Evolutionary conservation across 2,329 filamentous ascomycete genomes (phyloP), one percentile per base, ranked within the genome.

Genomic region (Paecilomyces sp.): DNA sequence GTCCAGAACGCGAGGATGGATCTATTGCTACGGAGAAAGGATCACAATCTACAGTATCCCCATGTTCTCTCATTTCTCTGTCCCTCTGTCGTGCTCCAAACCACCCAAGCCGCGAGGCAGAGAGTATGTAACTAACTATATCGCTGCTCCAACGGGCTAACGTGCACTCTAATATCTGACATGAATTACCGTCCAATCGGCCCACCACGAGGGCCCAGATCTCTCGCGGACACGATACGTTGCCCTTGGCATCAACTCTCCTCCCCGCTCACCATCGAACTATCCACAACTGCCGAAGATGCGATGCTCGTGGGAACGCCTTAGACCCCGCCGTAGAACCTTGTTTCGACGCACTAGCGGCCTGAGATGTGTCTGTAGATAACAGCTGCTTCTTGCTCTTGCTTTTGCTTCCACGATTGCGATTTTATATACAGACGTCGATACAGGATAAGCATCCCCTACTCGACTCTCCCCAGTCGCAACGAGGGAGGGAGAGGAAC

Each of bases 141-240:
- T 18, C 50, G 50, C 47, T 52, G 33, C 50, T 28, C 47, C n/a
- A 11, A 30, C 28, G 22, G 28, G 22, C 51, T 18, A 13, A 22
- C 51, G 25, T 4, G 25, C 18, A 22, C 51, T 11, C 9, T 11
- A 8, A 24, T 24, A 47, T 47, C 41, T 47, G 11, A 55, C 25
- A 55, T n/a, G 30, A 55, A 31, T 11, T 55, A 55, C 25, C 28
- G 31, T n/a, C 57, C 57, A 58, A 58, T 58, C 57, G 55, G 57
- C 52, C 8, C 52, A 15, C 51, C 57, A 58, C 57, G 57, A 50
- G 57, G 57, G 24, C 30, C 18, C 28, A 55, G 24, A 31, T 55
- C 54, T 33, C 24, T 31, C 54, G 9, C 28, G 18, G 25, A 55
- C 24, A 36, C 31, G 31, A 55, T 31, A 13, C 25, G 3, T 36